A percentile compares a stretch with the other conserved stretches of the same genome.
Conservation (phyloP, 176 grass and related monocot species). For the Thalia dealbata region DNA sequence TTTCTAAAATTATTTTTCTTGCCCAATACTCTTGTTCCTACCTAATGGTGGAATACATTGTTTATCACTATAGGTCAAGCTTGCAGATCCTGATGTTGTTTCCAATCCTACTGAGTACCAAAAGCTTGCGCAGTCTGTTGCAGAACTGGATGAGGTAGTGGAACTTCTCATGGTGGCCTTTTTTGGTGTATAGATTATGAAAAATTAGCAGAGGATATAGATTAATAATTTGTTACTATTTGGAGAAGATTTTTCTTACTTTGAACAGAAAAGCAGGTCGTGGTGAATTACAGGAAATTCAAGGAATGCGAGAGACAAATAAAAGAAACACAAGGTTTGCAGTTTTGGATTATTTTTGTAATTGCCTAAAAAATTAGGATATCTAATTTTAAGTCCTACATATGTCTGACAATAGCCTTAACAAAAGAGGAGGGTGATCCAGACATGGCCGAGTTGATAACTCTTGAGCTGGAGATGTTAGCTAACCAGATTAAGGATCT, state of each 20-base stretch:
- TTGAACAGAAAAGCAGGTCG: slow-evolving; percentile 38
- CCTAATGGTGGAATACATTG: background rate
- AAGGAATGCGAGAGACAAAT: slow-evolving; percentile 79
- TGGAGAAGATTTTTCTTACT: slow-evolving; percentile 10
- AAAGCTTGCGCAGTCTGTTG: slow-evolving; percentile 78
- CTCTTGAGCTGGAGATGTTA: slow-evolving; percentile 62
- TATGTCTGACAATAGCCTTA: slow-evolving; percentile 37
- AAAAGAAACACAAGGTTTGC: slow-evolving; percentile 74
- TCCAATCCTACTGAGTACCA: slow-evolving; percentile 87
- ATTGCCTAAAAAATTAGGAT: background rate
- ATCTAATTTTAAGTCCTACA: slow-evolving; percentile 8
- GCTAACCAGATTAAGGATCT: slow-evolving; percentile 66
- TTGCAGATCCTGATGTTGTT: slow-evolving; percentile 80
- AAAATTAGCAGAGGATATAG: background rate
- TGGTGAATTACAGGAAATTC: slow-evolving; percentile 55
- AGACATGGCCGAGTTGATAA: slow-evolving; percentile 89
- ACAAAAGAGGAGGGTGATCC: slow-evolving; percentile 55
- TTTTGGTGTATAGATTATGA: background rate
- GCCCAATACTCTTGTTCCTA: background rate
- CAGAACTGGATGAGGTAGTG: slow-evolving; percentile 72
- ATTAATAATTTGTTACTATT: background rate
- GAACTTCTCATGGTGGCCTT: slow-evolving; percentile 1
- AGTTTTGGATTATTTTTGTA: slow-evolving; percentile 8
- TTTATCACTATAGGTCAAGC: slow-evolving; percentile 49
- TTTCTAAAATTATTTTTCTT: background rate